Conservation (phyloP, 73 alveolate genomes). For the Loxodes magnus region DNA sequence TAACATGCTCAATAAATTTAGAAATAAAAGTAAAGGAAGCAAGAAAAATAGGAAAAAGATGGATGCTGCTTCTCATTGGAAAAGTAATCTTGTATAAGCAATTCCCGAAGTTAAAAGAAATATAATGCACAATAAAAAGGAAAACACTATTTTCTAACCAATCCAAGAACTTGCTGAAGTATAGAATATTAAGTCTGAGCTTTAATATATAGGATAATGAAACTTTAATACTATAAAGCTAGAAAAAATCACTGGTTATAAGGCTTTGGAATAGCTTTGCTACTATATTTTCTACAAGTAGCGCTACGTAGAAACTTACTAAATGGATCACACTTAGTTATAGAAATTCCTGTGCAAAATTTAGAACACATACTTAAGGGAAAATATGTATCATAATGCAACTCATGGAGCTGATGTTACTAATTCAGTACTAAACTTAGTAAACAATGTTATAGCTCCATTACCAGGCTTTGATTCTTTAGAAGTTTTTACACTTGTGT, state of each 20-base stretch:
- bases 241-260: not conserved
- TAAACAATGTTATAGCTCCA: slow-evolving; percentile 28
- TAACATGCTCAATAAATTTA: no score
- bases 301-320: not conserved
- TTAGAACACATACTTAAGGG: slow-evolving; percentile 2
- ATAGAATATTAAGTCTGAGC: no score
- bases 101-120: no score
- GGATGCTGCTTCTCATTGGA: no score
- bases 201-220: not conserved
- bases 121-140: no score
- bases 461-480: not conserved
- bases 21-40: no score
- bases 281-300: not conserved
- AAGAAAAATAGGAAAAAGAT: no score
- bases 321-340: not conserved
- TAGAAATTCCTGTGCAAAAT: not conserved
- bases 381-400: slow-evolving; percentile 63
- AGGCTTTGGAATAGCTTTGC: not conserved
- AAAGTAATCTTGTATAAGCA: no score
- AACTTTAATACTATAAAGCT: not conserved
- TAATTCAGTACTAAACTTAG: slow-evolving; percentile 28
- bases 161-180: no score
- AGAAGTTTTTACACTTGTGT: slow-evolving; percentile 14
- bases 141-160: no score
- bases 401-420: slow-evolving; percentile 72